Evolutionary conservation across 139 green algal genomes (phyloP).

Genomic region (Chlamydomonas applanata): DNA sequence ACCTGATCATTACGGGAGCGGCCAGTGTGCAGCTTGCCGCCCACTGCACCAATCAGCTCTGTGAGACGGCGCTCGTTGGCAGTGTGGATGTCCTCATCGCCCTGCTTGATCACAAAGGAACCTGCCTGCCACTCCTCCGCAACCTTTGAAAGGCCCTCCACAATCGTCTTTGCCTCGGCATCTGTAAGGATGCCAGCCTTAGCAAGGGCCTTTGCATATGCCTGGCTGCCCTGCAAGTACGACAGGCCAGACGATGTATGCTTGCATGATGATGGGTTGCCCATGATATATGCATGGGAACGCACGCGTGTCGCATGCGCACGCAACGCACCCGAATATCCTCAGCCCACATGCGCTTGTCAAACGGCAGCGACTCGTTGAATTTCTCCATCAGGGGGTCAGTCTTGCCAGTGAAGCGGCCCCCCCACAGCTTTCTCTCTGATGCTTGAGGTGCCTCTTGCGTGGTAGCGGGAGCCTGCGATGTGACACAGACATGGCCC

Average conservation of each 20-base stretch:
- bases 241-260: no score
- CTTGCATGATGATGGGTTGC: no score
- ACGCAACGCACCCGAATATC: conserved; percentile 72
- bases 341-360: conserved; percentile 92
- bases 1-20: conserved; percentile 96
- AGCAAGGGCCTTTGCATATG: conserved; percentile 86
- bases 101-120: conserved; percentile 76
- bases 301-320: background rate
- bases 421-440: conserved; percentile 90
- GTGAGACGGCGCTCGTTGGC: conserved; percentile 92
- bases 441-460: conserved; percentile 5
- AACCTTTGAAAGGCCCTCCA: conserved; percentile 71
- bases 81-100: conserved; percentile 98
- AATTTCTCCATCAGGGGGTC: conserved; percentile 97
- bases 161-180: conserved; percentile 74
- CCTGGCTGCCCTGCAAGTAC: conserved; percentile 86
- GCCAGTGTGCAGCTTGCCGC: conserved; percentile 98
- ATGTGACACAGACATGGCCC: no score
- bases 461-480: background rate
- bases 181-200: conserved; percentile 85
- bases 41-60: conserved; percentile 86
- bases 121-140: conserved; percentile 73
- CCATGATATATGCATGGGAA: no score
- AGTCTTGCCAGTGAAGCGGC: conserved; percentile 88
- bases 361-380: conserved; percentile 91